Conservation (phyloP, 1,284 basidiomycete genomes). For the Mycena citricolor region DNA sequence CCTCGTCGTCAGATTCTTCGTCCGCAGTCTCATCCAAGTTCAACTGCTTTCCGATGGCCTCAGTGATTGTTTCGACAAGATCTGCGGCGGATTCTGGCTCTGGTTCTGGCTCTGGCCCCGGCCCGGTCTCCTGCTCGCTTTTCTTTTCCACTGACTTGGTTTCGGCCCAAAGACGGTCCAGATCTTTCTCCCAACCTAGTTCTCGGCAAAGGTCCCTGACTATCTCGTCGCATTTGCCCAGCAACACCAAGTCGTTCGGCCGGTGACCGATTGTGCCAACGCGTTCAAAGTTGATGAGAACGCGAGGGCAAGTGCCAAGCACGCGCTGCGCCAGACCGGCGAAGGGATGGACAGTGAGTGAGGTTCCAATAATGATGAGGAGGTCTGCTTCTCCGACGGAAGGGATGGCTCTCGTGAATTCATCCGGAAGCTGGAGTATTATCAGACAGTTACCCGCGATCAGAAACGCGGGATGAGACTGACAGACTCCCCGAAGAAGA, state of each 20-base stretch:
- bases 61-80: conserved; percentile 36
- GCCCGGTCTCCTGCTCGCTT: conserved; percentile 4
- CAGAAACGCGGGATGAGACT: background rate
- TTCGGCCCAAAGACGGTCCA: conserved; percentile 54
- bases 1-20: background rate
- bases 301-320: conserved; percentile 55
- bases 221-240: conserved; percentile 70
- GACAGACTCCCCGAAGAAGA: conserved; percentile 90
- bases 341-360: conserved; percentile 79
- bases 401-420: conserved; percentile 51
- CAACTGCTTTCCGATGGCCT: conserved; percentile 33
- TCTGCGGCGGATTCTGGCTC: conserved; percentile 28
- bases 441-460: background rate
- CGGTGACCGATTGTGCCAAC: conserved; percentile 60
- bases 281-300: conserved; percentile 67
- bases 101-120: conserved; percentile 14
- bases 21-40: conserved; percentile 14
- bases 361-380: conserved; percentile 91
- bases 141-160: conserved; percentile 24
- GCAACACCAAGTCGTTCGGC: conserved; percentile 56
- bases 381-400: conserved; percentile 71
- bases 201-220: conserved; percentile 56
- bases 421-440: conserved; percentile 51
- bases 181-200: conserved; percentile 71
- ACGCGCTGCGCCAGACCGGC: conserved; percentile 60